phyloP scores from a whole-genome alignment of 106 monocot genomes.

The Apostasia ramifera region DNA sequence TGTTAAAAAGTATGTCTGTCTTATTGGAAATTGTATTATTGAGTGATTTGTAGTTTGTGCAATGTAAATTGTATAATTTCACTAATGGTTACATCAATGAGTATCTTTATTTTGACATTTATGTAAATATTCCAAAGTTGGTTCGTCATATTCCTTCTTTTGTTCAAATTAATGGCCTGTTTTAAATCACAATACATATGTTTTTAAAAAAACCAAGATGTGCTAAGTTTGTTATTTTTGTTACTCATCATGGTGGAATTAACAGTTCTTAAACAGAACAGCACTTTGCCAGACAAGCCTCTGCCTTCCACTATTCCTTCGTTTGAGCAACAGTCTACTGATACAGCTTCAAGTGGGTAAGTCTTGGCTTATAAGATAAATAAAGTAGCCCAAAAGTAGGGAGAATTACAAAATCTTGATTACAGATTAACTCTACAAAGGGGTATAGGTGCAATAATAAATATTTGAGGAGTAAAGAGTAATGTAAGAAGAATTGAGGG shows the following conservation, averaged over 20 bases:
- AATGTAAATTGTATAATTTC: too few relatives aligned
- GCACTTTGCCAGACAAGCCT: constrained; percentile 69
- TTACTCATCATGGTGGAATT: constrained; percentile 11
- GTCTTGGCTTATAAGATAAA: not conserved
- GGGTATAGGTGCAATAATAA: not conserved
- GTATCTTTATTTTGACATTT: too few relatives aligned
- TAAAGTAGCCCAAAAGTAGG: too few relatives aligned
- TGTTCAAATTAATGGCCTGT: too few relatives aligned
- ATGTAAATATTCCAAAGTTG: too few relatives aligned
- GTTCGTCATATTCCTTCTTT: too few relatives aligned
- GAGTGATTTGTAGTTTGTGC: too few relatives aligned
- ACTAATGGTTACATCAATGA: too few relatives aligned
- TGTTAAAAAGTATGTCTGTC: too few relatives aligned
- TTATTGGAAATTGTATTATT: too few relatives aligned
- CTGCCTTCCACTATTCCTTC: constrained; percentile 36
- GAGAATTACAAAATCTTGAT: too few relatives aligned
- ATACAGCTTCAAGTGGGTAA: constrained; percentile 49
- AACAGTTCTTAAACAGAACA: constrained; percentile 70
- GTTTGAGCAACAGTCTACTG: constrained; percentile 47
- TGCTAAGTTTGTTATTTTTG: not conserved
- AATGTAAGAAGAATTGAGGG: not conserved
- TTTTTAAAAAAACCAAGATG: not conserved
- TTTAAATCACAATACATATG: not conserved
- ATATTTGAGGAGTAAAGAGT: not conserved
- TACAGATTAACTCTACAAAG: too few relatives aligned